A percentile compares a stretch with the other conserved stretches of the same genome.
These are phyloP conservation scores for Luffa aegyptiaca DNA, from an alignment of 306 rosid species.

Conservation along the genomic window DNA sequence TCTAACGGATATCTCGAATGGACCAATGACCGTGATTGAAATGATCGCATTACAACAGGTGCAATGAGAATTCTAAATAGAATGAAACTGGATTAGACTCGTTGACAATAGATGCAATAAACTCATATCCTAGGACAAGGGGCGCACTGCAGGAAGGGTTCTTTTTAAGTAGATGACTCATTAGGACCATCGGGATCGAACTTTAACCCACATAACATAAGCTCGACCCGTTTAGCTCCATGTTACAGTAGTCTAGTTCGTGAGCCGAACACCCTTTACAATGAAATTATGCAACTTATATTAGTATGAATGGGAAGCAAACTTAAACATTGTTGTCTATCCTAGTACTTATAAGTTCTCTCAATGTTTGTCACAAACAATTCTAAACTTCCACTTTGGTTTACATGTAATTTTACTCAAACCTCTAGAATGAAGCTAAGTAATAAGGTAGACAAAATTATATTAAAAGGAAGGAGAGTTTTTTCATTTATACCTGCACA, in stretches of 20 bases:
- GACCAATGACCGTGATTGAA: neutral
- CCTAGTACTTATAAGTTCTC: neutral
- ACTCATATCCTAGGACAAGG: neutral
- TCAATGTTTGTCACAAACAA: neutral
- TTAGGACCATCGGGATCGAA: neutral
- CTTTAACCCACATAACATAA: neutral
- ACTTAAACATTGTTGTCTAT: neutral
- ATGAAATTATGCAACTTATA: neutral
- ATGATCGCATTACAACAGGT: neutral
- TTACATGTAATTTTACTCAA: neutral
- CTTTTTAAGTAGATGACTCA: neutral
- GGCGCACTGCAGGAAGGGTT: neutral
- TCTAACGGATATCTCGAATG: neutral
- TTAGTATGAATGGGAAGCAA: neutral
- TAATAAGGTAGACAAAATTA: neutral
- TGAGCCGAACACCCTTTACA: neutral
- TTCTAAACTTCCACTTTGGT: neutral
- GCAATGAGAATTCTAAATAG: neutral
- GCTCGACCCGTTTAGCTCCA: neutral
- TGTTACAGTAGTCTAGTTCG: no score
- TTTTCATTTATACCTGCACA: conserved; percentile 61
- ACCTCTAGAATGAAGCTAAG: neutral
- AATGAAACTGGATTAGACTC: neutral
- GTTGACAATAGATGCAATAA: neutral
- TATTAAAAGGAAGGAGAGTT: neutral